Percentiles rank a stretch among this genome's conserved stretches.
phyloP scores from a whole-genome alignment of 2,329 filamentous ascomycete genomes.

The Escovopsis weberi region DNA sequence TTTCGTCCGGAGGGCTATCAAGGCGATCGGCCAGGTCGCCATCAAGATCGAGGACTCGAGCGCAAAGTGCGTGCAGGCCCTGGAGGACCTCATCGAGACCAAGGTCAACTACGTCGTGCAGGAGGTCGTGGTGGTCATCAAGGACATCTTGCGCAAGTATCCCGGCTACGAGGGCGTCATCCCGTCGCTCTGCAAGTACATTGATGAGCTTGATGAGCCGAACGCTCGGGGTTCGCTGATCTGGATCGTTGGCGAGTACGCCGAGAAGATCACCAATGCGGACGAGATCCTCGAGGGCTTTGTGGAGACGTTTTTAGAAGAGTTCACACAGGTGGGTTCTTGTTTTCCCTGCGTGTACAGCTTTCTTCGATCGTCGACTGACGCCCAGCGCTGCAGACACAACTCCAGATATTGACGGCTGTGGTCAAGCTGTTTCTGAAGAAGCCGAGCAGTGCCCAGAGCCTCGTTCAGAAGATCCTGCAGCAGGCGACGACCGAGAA shows the following conservation, averaged over 20 bases:
- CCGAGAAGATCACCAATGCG: constrained; percentile 98
- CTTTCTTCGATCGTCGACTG: not conserved
- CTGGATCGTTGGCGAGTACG: constrained; percentile 98
- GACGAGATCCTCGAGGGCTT: constrained; percentile 85
- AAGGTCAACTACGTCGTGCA: constrained; percentile 99
- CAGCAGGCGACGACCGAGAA: constrained; percentile 87
- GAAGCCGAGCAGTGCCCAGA: constrained; percentile 83
- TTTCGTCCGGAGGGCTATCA: constrained; percentile 85
- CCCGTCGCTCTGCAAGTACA: constrained; percentile 87
- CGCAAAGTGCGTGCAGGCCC: constrained; percentile 87
- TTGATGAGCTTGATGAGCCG: constrained; percentile 92
- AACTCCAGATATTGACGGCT: constrained; percentile 91
- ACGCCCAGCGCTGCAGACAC: constrained; percentile 45
- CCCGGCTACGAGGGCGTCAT: constrained; percentile 97
- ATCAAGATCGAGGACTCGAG: constrained; percentile 96
- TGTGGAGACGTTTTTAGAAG: constrained; percentile 87
- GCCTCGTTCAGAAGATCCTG: constrained; percentile 84
- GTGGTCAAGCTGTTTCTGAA: constrained; percentile 97
- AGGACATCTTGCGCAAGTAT: constrained; percentile 95
- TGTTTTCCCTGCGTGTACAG: no score
- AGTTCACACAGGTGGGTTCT: constrained; percentile 71
- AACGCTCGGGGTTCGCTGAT: constrained; percentile 82
- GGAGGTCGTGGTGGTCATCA: constrained; percentile 97
- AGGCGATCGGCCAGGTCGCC: constrained; percentile 91
- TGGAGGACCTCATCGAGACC: constrained; percentile 87